These are phyloP conservation scores for Posidonia oceanica DNA, from an alignment of 116 monocot species.

Conservation along the genomic window DNA sequence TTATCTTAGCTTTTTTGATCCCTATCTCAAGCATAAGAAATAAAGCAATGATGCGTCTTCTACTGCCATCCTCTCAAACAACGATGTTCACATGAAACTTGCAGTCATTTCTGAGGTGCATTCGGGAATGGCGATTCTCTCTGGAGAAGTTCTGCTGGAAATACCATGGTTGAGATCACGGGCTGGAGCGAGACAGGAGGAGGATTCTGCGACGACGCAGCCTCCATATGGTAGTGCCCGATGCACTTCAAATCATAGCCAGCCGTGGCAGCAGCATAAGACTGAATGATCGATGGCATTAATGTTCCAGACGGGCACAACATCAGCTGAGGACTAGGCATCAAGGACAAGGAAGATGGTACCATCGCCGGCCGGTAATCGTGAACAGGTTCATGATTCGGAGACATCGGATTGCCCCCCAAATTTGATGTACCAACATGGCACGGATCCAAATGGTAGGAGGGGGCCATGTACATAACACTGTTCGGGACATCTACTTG, in stretches of 20 bases:
- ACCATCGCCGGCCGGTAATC: neutral
- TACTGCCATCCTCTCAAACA: too few relatives aligned
- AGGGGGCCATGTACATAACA: neutral
- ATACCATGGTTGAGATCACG: neutral
- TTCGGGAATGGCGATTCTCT: neutral
- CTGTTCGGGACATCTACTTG: neutral
- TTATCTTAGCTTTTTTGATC: too few relatives aligned
- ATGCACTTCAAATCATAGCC: neutral
- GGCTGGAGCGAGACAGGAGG: neutral
- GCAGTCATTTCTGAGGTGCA: neutral
- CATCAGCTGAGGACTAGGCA: slow-evolving; percentile 9
- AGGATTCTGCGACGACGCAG: too few relatives aligned
- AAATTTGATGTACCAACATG: neutral
- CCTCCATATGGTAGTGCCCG: too few relatives aligned
- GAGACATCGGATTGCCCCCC: neutral
- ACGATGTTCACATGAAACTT: neutral
- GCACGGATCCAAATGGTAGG: neutral
- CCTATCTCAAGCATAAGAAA: too few relatives aligned
- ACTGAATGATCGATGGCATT: neutral
- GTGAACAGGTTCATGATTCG: neutral
- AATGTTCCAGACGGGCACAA: neutral
- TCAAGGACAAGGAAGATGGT: slow-evolving; percentile 1
- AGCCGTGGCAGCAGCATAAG: neutral
- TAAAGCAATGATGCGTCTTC: too few relatives aligned
- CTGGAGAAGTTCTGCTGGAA: neutral